Evolutionary conservation across 2,329 filamentous ascomycete species (phyloP).

Genomic region (Fusarium nelsonii): DNA sequence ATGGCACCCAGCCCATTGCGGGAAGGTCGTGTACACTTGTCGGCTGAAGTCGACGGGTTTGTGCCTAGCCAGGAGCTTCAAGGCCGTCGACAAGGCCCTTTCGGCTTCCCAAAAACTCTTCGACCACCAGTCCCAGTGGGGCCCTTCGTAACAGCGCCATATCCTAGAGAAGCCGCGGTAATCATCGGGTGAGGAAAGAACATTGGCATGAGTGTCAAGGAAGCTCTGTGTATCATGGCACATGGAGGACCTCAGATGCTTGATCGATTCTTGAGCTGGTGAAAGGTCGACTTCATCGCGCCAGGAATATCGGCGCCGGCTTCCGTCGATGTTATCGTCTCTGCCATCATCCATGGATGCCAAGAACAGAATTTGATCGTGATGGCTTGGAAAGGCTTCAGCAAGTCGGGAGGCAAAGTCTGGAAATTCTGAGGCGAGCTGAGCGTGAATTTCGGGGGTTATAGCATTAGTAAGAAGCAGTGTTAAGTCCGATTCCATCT

Average conservation of each 20-base stretch:
- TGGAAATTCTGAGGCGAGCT: neutral
- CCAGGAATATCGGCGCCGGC: neutral
- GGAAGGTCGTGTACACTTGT: accelerated
- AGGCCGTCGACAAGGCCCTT: accelerated
- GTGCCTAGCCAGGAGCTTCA: neutral
- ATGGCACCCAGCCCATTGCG: accelerated
- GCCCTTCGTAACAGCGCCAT: too few species aligned
- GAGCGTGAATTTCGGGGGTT: constrained; percentile 4
- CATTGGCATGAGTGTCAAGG: neutral
- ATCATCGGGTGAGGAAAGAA: neutral
- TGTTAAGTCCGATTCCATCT: neutral
- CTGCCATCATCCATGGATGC: neutral
- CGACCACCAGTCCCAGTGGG: neutral
- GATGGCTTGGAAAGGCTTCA: too few species aligned
- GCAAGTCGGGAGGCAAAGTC: neutral
- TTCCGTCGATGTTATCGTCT: neutral
- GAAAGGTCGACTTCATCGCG: too few species aligned
- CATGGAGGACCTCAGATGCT: neutral
- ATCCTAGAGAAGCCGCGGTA: neutral
- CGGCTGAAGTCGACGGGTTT: neutral
- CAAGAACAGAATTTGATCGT: too few species aligned
- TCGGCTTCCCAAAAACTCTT: neutral
- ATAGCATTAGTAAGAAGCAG: neutral
- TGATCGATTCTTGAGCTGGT: too few species aligned
- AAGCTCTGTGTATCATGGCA: neutral